These are phyloP conservation scores for Umbilicaria muhlenbergii DNA, from an alignment of 495 filamentous ascomycete species.

Conservation along the genomic window DNA sequence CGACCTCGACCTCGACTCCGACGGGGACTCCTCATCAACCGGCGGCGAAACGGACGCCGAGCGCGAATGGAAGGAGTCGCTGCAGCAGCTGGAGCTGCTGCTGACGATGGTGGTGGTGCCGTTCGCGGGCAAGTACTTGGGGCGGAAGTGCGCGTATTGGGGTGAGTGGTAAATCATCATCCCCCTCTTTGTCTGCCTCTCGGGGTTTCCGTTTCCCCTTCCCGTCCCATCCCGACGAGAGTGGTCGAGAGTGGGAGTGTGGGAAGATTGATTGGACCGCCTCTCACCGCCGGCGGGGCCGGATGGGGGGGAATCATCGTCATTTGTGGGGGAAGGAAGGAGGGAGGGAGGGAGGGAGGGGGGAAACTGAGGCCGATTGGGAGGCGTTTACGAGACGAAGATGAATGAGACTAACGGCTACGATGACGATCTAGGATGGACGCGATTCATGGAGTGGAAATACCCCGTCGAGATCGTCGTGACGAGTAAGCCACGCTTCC, in stretches of 20 bases:
- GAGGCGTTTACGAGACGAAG: no score
- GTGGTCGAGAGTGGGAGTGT: no score
- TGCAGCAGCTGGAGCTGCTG: conserved; percentile 85
- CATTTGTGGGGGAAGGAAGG: background rate
- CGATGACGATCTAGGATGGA: conserved; percentile 38
- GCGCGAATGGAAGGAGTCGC: conserved; percentile 78
- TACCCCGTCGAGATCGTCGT: conserved; percentile 52
- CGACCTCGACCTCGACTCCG: conserved; percentile 32
- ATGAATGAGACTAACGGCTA: background rate
- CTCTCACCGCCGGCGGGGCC: no score
- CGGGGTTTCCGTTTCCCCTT: no score
- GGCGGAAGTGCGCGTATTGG: conserved; percentile 91
- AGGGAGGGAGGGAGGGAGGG: background rate
- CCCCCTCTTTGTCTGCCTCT: no score
- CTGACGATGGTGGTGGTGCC: conserved; percentile 88
- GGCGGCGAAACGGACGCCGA: conserved; percentile 61
- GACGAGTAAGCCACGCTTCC: conserved; percentile 40
- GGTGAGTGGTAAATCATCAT: no score
- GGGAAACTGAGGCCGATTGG: background rate
- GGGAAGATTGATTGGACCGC: no score
- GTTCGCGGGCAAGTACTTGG: conserved; percentile 84
- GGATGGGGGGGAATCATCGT: no score
- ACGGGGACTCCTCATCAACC: conserved; percentile 10
- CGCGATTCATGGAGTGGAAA: conserved; percentile 62
- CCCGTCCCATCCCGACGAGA: no score